A percentile compares a stretch with the other conserved stretches of the same genome.
phyloP scores from a whole-genome alignment of 176 grass and related monocot genomes.

The Bolboschoenus planiculmis region DNA sequence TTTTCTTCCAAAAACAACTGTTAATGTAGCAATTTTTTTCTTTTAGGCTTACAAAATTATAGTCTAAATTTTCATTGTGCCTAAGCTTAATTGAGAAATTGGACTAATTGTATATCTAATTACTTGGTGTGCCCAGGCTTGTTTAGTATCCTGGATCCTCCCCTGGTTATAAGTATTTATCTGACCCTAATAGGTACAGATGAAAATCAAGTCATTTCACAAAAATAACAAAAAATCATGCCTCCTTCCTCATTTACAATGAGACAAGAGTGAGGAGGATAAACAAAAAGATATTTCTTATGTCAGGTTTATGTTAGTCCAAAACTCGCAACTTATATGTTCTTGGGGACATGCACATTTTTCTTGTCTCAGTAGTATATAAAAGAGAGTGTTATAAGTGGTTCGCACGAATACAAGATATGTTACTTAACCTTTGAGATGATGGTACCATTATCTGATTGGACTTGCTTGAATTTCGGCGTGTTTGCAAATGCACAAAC shows the following conservation, averaged over 20 bases:
- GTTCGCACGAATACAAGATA: neutral
- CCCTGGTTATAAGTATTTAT: no score
- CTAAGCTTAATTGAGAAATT: no score
- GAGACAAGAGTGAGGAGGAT: neutral
- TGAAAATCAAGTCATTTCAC: neutral
- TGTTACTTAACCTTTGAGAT: constrained; percentile 56
- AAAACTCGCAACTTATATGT: neutral
- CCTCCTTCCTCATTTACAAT: neutral
- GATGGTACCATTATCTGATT: constrained; percentile 68
- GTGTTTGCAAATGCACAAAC: constrained; percentile 82
- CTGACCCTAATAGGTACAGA: neutral
- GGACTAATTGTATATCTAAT: no score
- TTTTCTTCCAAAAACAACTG: no score
- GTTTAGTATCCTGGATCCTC: no score
- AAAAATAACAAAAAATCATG: neutral
- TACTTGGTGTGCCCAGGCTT: no score
- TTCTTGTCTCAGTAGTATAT: neutral
- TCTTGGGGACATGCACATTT: neutral
- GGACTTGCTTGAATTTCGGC: constrained; percentile 81
- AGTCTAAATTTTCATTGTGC: no score
- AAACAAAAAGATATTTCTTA: neutral
- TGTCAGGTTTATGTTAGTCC: neutral
- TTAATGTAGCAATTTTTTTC: no score
- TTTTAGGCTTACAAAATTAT: no score
- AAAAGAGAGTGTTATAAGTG: neutral